phyloP scores from a whole-genome alignment of 306 rosid genomes.

The Cicer pinnatifidum region DNA sequence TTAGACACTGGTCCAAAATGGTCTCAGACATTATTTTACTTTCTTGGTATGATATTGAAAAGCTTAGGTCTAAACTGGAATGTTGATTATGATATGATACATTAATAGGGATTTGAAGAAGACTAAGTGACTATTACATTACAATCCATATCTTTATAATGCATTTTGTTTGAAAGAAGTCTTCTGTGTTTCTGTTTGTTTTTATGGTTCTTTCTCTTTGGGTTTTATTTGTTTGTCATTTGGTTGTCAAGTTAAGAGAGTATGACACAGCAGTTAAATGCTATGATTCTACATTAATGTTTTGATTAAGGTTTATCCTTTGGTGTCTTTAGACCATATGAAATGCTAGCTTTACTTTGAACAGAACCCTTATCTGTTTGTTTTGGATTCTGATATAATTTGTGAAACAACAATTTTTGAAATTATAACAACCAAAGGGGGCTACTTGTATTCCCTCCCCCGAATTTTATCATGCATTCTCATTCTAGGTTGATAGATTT shows the following conservation, averaged over 20 bases:
- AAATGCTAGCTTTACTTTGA: slow-evolving; percentile 29
- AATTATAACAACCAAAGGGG: not conserved
- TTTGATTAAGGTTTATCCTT: not conserved
- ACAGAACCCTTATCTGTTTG: slow-evolving; percentile 6
- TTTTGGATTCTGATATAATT: slow-evolving; percentile 2
- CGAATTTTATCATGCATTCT: slow-evolving; percentile 20
- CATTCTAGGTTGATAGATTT: slow-evolving; percentile 14
- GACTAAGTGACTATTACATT: not conserved
- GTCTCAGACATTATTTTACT: not conserved
- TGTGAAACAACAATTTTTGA: not conserved
- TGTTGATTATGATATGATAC: not conserved
- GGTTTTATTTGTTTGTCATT: not conserved
- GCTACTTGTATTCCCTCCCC: not conserved
- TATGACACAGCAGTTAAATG: not conserved
- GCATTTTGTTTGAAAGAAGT: not conserved
- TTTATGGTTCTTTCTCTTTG: not conserved
- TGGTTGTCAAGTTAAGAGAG: slow-evolving; percentile 13
- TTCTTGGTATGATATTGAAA: slow-evolving; percentile 16
- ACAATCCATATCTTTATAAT: not conserved
- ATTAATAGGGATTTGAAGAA: not conserved
- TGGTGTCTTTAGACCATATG: slow-evolving; percentile 22
- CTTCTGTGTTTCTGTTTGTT: not conserved
- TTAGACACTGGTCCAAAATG: slow-evolving; percentile 15
- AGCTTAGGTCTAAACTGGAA: slow-evolving; percentile 35
- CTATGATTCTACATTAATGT: not conserved